phyloP scores from a whole-genome alignment of 257 asterid species.

The Salvia splendens region DNA sequence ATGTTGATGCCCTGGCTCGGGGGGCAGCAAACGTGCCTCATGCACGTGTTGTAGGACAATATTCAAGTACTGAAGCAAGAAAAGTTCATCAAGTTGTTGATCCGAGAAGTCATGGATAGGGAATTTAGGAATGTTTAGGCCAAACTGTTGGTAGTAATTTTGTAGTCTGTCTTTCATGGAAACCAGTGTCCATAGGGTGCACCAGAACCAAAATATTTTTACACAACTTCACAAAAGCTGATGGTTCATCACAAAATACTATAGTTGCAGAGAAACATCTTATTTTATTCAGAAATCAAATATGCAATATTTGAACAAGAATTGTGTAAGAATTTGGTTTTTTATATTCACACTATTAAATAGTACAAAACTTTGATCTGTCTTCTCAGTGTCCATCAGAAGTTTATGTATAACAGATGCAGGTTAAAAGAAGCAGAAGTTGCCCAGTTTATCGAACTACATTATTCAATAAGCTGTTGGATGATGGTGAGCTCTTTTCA shows the following conservation, averaged over 20 bases:
- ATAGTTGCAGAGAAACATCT: constrained; percentile 11
- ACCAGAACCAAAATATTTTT: neutral
- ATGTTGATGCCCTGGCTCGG: constrained; percentile 81
- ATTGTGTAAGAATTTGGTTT: constrained; percentile 11
- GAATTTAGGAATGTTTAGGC: too few species aligned
- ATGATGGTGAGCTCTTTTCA: constrained; percentile 77
- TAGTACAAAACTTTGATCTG: constrained; percentile 31
- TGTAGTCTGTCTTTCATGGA: too few species aligned
- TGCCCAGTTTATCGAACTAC: constrained; percentile 32
- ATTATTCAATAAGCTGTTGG: constrained; percentile 65
- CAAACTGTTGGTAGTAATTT: too few species aligned
- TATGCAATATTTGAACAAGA: neutral
- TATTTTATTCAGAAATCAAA: constrained; percentile 1
- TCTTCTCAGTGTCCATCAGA: constrained; percentile 25
- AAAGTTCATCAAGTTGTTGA: constrained; percentile 69
- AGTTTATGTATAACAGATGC: constrained; percentile 26
- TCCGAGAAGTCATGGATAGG: constrained; percentile 36
- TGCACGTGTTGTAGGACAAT: constrained; percentile 84
- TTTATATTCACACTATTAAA: constrained; percentile 21
- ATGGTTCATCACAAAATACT: neutral
- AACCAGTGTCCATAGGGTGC: neutral
- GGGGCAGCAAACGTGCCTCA: constrained; percentile 75
- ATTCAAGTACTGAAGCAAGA: constrained; percentile 68
- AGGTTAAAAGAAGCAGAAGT: constrained; percentile 4
- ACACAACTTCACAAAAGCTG: neutral